These are phyloP conservation scores for Penicillium lagena DNA, from an alignment of 495 filamentous ascomycete species.

Conservation along the genomic window DNA sequence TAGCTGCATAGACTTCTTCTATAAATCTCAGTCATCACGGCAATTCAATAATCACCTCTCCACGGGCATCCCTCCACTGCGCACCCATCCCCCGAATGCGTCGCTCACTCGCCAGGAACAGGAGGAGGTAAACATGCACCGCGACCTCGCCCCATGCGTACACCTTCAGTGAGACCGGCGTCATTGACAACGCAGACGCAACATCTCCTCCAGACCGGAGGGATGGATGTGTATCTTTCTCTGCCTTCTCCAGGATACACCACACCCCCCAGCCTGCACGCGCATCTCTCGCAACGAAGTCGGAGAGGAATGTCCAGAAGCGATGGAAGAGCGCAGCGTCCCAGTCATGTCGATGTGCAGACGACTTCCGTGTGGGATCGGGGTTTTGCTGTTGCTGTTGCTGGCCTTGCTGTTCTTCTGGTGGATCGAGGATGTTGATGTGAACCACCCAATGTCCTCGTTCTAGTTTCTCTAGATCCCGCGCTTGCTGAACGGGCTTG, in stretches of 20 bases:
- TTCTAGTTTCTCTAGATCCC: constrained; percentile 50
- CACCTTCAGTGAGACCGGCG: constrained; percentile 36
- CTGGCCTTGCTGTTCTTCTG: not conserved
- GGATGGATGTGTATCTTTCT: not conserved
- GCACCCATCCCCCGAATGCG: constrained; percentile 45
- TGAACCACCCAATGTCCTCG: constrained; percentile 63
- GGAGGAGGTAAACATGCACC: constrained; percentile 55
- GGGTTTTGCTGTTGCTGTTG: not conserved
- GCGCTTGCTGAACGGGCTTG: constrained; percentile 41
- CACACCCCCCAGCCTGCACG: constrained; percentile 64
- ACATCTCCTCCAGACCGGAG: too few species aligned
- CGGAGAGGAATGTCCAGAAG: constrained; percentile 56
- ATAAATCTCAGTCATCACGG: constrained; percentile 6
- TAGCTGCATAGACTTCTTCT: not conserved
- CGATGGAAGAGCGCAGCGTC: constrained; percentile 22
- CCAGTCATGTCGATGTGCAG: constrained; percentile 11
- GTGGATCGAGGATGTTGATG: constrained; percentile 18
- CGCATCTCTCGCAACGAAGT: constrained; percentile 49
- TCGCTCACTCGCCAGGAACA: constrained; percentile 58
- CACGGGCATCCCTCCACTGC: constrained; percentile 52
- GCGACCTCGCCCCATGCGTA: constrained; percentile 64
- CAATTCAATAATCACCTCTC: constrained; percentile 44
- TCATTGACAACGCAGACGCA: not conserved
- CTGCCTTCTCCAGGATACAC: constrained; percentile 31
- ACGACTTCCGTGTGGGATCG: not conserved